Evolutionary conservation across 116 monocot species (phyloP), one percentile per base, ranked within the genome.

Genomic region (Posidonia oceanica): DNA sequence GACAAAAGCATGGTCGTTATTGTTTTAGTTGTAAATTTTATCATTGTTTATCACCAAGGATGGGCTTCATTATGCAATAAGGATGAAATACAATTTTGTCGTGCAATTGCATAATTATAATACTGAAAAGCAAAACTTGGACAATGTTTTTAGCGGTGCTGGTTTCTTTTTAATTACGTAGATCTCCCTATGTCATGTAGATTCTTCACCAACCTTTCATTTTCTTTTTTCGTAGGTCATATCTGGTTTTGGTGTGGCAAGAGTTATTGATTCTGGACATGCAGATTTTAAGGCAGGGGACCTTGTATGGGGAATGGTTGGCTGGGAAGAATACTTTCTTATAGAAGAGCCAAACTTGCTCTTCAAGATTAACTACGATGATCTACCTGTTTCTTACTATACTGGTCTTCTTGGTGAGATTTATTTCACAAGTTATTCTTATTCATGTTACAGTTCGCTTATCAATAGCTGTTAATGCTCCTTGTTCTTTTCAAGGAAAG

Each of bases 251-350:
- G 93, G 89, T 60, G 89, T 93, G n/a, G 61, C 80, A 20, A 93
- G 72, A 82, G 86, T 93, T 70, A 74, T 93, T 17, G 93, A 86
- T 22, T 89, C 93, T 4, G 78, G 76, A n/a, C 76, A 89, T 75
- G 75, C 81, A 17, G 76, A 84, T 78, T 83, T 86, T 69, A 74
- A 82, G 53, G 70, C 74, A 6, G 93, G 93, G 54, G 93, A 93
- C 66, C 72, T 84, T 42, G 86, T 93, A 1, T 81, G 72, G 76
- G 93, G 89, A 3, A 71, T 78, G 14, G 85, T 80, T 42, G 84
- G 89, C 58, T 93, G 93, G 93, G 93, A 93, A 77, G 85, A 85
- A 57, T 89, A 89, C 68, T 76, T 60, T 57, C 59, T 89, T 20
- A 77, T 89, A 36, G 48, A 72, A 4, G 44, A 73, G 5, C 64